Percentiles rank a stretch among this genome's conserved stretches.
phyloP scores from a whole-genome alignment of 768 basidiomycete species.

The Termitomyces sp. region DNA sequence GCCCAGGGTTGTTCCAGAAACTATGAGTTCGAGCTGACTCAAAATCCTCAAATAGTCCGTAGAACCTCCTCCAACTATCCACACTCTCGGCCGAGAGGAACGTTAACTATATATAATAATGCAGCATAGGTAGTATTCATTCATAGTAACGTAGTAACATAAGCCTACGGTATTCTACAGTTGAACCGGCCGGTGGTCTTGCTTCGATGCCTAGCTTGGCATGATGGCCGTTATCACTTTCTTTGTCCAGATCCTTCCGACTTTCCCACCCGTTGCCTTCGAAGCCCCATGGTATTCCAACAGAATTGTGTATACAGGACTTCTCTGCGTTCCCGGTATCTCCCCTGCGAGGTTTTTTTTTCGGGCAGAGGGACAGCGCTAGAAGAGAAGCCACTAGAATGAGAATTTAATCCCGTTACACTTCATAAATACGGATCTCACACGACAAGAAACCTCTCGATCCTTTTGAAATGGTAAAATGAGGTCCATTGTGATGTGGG shows the following conservation, averaged over 20 bases:
- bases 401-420: neutral
- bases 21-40: no score
- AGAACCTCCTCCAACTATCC: no score
- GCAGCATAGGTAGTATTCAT: no score
- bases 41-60: neutral
- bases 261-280: neutral
- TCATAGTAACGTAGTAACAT: neutral
- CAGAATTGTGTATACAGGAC: neutral
- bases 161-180: neutral
- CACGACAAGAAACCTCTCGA: neutral
- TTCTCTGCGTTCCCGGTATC: neutral
- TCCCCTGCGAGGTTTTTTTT: neutral
- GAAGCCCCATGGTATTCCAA: neutral
- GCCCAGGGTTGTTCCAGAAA: neutral
- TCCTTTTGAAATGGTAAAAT: neutral
- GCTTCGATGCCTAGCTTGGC: slow-evolving; percentile 1
- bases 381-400: neutral
- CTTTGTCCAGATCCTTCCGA: neutral
- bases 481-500: neutral
- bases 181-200: neutral
- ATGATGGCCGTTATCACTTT: slow-evolving; percentile 4
- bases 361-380: neutral
- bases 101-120: no score
- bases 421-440: neutral
- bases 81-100: neutral